A percentile compares a stretch with the other conserved stretches of the same genome.
phyloP scores from a whole-genome alignment of 2,329 filamentous ascomycete genomes.

The Fusarium annulatum region DNA sequence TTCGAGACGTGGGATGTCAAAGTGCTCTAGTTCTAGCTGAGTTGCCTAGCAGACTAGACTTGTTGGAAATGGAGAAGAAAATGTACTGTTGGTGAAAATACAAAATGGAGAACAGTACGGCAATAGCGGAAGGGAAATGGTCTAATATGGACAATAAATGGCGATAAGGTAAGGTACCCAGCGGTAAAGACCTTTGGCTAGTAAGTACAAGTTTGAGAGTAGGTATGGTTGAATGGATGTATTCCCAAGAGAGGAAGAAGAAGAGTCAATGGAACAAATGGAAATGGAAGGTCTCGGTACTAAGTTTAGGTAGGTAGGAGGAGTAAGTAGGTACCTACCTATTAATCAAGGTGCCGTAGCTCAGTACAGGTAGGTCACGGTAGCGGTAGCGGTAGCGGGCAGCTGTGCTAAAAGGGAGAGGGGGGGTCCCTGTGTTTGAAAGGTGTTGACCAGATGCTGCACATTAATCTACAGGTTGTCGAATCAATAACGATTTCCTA shows the following conservation, averaged over 20 bases:
- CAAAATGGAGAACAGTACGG: neutral
- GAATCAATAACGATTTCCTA: slow-evolving; percentile 11
- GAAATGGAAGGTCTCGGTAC: neutral
- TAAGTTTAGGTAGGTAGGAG: neutral
- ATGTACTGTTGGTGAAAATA: neutral
- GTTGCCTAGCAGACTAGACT: slow-evolving; percentile 1
- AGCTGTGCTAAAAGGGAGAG: slow-evolving; percentile 15
- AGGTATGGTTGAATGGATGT: neutral
- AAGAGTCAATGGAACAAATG: slow-evolving; percentile 5
- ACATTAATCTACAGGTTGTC: slow-evolving; percentile 16
- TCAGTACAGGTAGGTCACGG: neutral
- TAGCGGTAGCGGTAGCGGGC: neutral
- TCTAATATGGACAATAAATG: neutral
- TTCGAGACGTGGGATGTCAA: slow-evolving; percentile 33
- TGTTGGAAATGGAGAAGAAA: neutral
- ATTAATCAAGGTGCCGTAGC: neutral
- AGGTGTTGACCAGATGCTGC: neutral
- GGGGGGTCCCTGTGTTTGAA: neutral
- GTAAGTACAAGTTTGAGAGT: neutral
- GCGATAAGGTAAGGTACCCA: slow-evolving; percentile 1
- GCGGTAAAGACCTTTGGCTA: neutral
- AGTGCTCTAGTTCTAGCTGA: slow-evolving; percentile 16
- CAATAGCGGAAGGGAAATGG: neutral
- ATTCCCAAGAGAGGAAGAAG: neutral
- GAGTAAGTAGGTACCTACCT: neutral